A percentile compares a stretch with the other conserved stretches of the same genome.
Conservation (phyloP, 1,139 yeast genomes). For the Meyerozyma smithsonii region DNA sequence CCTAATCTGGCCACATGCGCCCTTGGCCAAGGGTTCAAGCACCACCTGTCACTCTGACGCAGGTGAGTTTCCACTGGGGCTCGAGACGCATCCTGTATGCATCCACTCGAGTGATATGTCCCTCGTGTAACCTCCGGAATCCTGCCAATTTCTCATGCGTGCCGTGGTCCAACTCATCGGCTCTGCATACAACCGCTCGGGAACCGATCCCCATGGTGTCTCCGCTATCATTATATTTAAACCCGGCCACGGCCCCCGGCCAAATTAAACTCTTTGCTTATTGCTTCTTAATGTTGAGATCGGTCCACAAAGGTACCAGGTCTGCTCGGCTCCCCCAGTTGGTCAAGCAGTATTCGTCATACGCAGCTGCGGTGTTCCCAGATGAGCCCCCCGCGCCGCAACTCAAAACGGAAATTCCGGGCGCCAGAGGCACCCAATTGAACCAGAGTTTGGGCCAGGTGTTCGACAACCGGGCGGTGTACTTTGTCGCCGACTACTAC, state of each 20-base stretch:
- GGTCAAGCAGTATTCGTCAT: slow-evolving; percentile 8
- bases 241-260: too few species aligned
- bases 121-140: too few species aligned
- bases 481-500: slow-evolving; percentile 62
- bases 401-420: slow-evolving; percentile 51
- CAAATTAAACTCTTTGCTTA: neutral
- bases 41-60: neutral
- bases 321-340: neutral
- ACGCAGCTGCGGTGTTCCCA: slow-evolving; percentile 36
- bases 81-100: too few species aligned
- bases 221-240: too few species aligned
- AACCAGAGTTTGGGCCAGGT: slow-evolving; percentile 49
- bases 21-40: neutral
- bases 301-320: neutral
- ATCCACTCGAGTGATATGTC: too few species aligned
- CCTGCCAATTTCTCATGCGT: too few species aligned
- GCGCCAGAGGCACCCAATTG: slow-evolving; percentile 49
- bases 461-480: slow-evolving; percentile 66
- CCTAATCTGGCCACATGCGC: neutral
- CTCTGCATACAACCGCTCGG: neutral
- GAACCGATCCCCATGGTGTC: neutral
- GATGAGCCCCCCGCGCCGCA: slow-evolving; percentile 51
- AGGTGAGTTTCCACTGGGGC: neutral
- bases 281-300: neutral
- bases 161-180: too few species aligned